phyloP scores from a whole-genome alignment of 2,329 filamentous ascomycete genomes.

The Clonostachys chloroleuca region DNA sequence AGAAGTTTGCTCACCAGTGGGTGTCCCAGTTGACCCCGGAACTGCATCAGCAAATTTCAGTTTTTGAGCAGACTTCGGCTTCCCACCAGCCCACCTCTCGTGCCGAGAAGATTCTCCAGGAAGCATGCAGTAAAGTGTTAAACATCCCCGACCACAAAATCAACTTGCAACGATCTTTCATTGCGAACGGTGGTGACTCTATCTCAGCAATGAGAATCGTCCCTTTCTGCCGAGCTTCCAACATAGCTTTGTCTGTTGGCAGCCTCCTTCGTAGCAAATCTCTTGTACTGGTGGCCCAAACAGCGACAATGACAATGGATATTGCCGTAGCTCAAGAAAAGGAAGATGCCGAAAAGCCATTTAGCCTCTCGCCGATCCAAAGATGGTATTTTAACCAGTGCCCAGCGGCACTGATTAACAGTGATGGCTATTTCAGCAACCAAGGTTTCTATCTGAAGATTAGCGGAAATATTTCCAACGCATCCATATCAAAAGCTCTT shows the following conservation, averaged over 20 bases:
- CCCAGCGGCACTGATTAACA: neutral
- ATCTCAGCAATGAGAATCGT: conserved; percentile 34
- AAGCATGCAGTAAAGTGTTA: too few species aligned
- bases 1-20: conserved; percentile 33
- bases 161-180: conserved; percentile 23
- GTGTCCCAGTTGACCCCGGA: too few species aligned
- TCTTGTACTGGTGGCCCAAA: conserved; percentile 12
- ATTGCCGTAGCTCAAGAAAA: conserved; percentile 32
- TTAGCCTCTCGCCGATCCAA: conserved; percentile 8
- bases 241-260: conserved; percentile 19
- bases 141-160: too few species aligned
- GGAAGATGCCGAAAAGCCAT: conserved; percentile 37
- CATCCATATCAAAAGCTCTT: neutral
- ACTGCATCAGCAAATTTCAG: too few species aligned
- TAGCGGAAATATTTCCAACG: neutral
- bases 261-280: conserved; percentile 21
- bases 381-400: conserved; percentile 5
- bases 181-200: conserved; percentile 34
- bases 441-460: conserved; percentile 7
- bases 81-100: neutral
- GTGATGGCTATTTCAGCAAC: too few species aligned
- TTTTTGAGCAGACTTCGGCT: too few species aligned
- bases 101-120: neutral
- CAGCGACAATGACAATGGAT: conserved; percentile 10
- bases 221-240: conserved; percentile 25